Base-by-base conservation (phyloP, 345 rosid species). In the Noccaea bulbosa region DNA sequence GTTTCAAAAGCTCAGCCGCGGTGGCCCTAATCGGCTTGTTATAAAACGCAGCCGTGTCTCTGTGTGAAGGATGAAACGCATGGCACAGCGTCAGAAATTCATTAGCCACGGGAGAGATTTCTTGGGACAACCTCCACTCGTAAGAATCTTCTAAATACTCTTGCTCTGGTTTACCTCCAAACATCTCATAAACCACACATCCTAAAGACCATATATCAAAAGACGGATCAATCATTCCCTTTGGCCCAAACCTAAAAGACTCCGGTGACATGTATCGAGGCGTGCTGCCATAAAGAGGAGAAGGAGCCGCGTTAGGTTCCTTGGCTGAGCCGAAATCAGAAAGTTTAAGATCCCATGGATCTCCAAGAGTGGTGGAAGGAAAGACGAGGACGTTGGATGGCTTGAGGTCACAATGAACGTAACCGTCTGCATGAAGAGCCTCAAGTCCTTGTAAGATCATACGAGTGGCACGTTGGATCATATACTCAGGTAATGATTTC, bases 361-460 rank as follows among this genome's bases (percentile, higher is more conserved):
- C 74, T 49, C 67, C 74, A 0, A 5, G 0, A 50, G 51, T 27
- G 0, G 50, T 40, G 12, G 51, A 49, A 33, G 17, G 14, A 41
- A 41, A 60, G 15, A 70, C 5, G 7, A 70, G 67, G 5, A 70
- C 17, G 3, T 60, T 70, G 0, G 49, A 5, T 9, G 60, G 74
- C 52, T 50, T 60, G 50, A 70, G 41, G 17, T 70, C 24, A 4
- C 60, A 30, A 33, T 70, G 74, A 40, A 62, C 75, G 5, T 43
- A 52, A 1, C 55, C 55, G 0, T 43, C 1, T 0, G 46, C 0
- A n/a, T 62, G 75, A 52, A 71, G 62, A 4, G 69, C 55, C 7
- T 32, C 55, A 1, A 71, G 75, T 22, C 75, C 54, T 61, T 62
- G 47, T 51, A 71, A 10, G 39, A 71, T 53, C 76, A 71, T 57